Conservation (phyloP, 2,329 filamentous ascomycete genomes). For the Thielaviopsis euricoi region DNA sequence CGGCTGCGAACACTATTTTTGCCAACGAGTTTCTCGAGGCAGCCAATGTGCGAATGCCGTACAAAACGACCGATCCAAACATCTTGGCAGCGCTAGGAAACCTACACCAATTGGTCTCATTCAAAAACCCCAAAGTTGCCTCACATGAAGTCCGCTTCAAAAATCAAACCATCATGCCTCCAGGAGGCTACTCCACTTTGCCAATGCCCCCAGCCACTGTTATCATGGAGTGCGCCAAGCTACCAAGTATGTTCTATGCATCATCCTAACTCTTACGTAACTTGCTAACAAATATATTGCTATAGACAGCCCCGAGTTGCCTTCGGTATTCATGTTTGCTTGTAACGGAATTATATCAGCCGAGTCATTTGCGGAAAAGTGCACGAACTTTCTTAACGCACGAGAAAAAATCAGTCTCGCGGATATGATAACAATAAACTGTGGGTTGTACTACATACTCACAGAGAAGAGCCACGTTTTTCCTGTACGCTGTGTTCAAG, state of each 20-base stretch:
- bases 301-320: not conserved
- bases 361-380: not conserved
- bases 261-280: not conserved
- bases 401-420: constrained; percentile 31
- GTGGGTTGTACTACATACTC: constrained; percentile 32
- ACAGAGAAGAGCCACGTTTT: constrained; percentile 24
- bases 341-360: not conserved
- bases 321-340: not conserved
- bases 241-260: not conserved
- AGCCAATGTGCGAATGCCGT: constrained; percentile 31
- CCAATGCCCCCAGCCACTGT: constrained; percentile 29
- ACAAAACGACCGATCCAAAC: constrained; percentile 29
- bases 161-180: constrained; percentile 28
- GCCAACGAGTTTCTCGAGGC: constrained; percentile 37
- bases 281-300: not conserved
- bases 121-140: constrained; percentile 28
- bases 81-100: constrained; percentile 36
- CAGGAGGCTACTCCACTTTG: constrained; percentile 32
- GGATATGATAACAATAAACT: constrained; percentile 33
- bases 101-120: constrained; percentile 34
- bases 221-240: constrained; percentile 1
- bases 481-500: constrained; percentile 9
- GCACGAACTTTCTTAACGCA: not conserved
- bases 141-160: constrained; percentile 28
- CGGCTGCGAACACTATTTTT: constrained; percentile 34